Base-by-base conservation (phyloP, 306 rosid species). In the Luffa acutangula region DNA sequence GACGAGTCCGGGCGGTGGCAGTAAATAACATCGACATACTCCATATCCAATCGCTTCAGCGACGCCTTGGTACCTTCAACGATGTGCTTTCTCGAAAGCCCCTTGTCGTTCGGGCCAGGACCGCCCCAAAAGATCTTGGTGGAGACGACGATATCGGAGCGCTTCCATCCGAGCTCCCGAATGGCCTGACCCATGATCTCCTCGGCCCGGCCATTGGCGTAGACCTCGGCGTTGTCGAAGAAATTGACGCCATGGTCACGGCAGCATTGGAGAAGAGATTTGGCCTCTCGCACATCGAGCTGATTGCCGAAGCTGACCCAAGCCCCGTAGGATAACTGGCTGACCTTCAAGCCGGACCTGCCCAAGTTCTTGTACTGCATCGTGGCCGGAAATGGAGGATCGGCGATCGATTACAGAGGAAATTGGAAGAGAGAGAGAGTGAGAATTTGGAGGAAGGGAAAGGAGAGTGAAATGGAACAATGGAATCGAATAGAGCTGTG, bases 41-140 rank as follows among this genome's bases (percentile, higher is more conserved):
- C 99, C 94, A 82, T 93, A 14, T 93, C 99, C 42, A 96, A 81
- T 0, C 99, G 82, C 86, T 93, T 96, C 36, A 96, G 80, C 18
- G 97, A 93, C 0, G 96, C 99, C 43, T 83, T 86, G 37, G 99
- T 96, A 3, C 99, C 99, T 37, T 96, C 99, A 0, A 96, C 85
- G 54, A 96, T 75, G 82, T 96, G 99, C 74, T 96, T 96, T 2
- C 99, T 69, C 1, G 99, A 96, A 3, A 96, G 87, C 0, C 99
- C 99, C 85, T 96, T 96, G 56, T 96, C 99, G 80, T 96, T 96
- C 0, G 99, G 98, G 21, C 99, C 99, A 2, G 90, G 81, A 0
- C 99, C 99, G 0, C 99, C 99, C 99, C 99, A 96, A 81, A 96
- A 96, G 89, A 96, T 91, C 94, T 96, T 96, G 48, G 99, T 96